A percentile compares a stretch with the other conserved stretches of the same genome.
Evolutionary conservation across 2,329 filamentous ascomycete species (phyloP).

Genomic region (Zarea fungicola): DNA sequence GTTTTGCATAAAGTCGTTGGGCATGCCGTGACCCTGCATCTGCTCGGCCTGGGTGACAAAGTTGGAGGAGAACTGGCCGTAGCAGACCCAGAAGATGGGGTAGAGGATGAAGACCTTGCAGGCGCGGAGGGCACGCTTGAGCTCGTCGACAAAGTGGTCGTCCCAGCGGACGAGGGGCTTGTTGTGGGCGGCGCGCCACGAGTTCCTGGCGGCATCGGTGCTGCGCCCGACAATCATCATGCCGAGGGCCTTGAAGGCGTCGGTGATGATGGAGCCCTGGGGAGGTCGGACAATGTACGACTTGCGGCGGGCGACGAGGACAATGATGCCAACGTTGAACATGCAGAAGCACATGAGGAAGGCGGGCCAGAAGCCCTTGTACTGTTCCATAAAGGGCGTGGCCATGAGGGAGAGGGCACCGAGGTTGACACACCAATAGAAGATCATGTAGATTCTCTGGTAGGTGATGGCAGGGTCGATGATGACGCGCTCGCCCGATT

Average conservation of each 20-base stretch:
- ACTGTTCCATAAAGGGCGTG: constrained; percentile 62
- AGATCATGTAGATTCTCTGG: constrained; percentile 67
- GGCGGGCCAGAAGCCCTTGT: constrained; percentile 63
- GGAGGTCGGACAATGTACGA: constrained; percentile 47
- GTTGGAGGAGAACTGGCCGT: constrained; percentile 63
- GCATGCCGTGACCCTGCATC: constrained; percentile 58
- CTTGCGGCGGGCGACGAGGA: constrained; percentile 44
- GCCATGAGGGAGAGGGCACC: constrained; percentile 64
- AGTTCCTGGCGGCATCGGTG: constrained; percentile 60
- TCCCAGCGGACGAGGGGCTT: constrained; percentile 52
- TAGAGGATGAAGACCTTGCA: constrained; percentile 67
- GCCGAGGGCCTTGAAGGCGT: constrained; percentile 51
- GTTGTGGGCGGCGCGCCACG: constrained; percentile 51
- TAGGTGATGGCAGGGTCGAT: constrained; percentile 63
- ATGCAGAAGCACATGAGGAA: constrained; percentile 54
- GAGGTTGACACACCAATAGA: constrained; percentile 69
- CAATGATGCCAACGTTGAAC: constrained; percentile 55
- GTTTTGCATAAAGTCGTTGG: constrained; percentile 66
- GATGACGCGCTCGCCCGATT: constrained; percentile 54
- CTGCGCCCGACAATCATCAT: constrained; percentile 38
- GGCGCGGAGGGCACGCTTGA: constrained; percentile 60
- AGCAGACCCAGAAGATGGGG: constrained; percentile 63
- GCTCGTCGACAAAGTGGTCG: constrained; percentile 65
- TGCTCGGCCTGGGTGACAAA: constrained; percentile 56
- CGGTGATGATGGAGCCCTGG: constrained; percentile 58